These are phyloP conservation scores for Cucumis melo DNA, from an alignment of 306 rosid species.

Conservation along the genomic window DNA sequence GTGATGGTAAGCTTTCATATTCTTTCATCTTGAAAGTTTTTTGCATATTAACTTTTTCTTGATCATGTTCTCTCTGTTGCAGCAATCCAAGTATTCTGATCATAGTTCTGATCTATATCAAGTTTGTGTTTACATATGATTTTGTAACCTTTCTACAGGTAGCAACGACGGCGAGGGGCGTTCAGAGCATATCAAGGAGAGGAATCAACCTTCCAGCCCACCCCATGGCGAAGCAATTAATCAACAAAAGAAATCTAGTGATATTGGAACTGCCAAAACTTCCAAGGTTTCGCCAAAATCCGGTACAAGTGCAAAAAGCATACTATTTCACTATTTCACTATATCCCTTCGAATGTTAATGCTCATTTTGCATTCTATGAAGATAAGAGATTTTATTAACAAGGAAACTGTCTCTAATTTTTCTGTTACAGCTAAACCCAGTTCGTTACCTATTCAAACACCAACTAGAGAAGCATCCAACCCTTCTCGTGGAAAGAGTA, in stretches of 20 bases:
- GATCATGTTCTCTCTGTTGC: not conserved
- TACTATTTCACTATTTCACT: not conserved
- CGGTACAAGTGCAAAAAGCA: constrained; percentile 18
- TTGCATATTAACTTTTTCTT: not conserved
- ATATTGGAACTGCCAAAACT: constrained; percentile 22
- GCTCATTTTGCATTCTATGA: not conserved
- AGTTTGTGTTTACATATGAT: not conserved
- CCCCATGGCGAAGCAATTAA: constrained; percentile 17
- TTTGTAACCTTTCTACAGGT: constrained; percentile 17
- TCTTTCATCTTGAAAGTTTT: not conserved
- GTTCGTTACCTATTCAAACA: constrained; percentile 26
- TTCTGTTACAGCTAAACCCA: constrained; percentile 36
- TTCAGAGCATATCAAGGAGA: constrained; percentile 17
- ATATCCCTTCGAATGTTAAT: not conserved
- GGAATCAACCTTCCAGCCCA: constrained; percentile 29
- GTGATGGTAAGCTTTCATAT: constrained; percentile 34
- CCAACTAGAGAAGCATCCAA: constrained; percentile 23
- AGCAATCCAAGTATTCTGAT: not conserved
- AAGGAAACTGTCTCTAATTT: constrained; percentile 1
- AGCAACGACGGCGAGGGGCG: constrained; percentile 10
- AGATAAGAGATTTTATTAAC: not conserved
- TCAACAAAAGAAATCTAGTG: constrained; percentile 25
- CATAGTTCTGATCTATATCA: not conserved
- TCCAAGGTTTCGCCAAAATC: constrained; percentile 29
- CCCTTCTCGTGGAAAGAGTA: constrained; percentile 42